phyloP scores from a whole-genome alignment of 352 stramenopile genomes.

The Phytophthora constricta region DNA sequence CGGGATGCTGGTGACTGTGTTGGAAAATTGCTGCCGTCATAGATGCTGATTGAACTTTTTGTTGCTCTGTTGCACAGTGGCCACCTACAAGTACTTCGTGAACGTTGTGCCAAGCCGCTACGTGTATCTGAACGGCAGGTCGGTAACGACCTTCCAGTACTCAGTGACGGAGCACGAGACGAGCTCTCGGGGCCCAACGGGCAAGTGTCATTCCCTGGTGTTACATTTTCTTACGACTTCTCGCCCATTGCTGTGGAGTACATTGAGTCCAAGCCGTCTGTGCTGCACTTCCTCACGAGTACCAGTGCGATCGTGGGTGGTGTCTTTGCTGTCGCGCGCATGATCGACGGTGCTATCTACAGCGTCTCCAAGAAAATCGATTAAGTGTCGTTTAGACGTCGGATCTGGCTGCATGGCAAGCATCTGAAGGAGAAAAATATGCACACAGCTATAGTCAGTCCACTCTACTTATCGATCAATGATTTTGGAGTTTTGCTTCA shows the following conservation, averaged over 20 bases:
- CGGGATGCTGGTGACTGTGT: no score
- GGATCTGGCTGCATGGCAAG: no score
- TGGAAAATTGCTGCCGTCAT: no score
- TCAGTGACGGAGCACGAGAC: constrained; percentile 87
- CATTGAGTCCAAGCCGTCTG: constrained; percentile 82
- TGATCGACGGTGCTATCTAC: constrained; percentile 89
- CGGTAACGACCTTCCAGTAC: constrained; percentile 87
- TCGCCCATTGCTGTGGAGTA: constrained; percentile 91
- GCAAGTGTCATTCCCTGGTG: constrained; percentile 77
- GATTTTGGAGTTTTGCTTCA: constrained; percentile 32
- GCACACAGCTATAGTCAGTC: no score
- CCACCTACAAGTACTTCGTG: constrained; percentile 91
- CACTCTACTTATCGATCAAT: constrained; percentile 24
- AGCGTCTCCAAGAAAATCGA: constrained; percentile 90
- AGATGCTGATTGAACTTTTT: constrained; percentile 5
- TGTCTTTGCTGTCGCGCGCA: constrained; percentile 87
- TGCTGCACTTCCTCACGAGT: constrained; percentile 88
- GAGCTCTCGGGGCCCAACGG: constrained; percentile 51
- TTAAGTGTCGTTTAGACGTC: constrained; percentile 38
- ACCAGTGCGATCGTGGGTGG: constrained; percentile 88
- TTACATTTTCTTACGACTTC: constrained; percentile 91
- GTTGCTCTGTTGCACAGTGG: constrained; percentile 49
- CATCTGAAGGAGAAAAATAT: no score
- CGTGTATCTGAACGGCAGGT: constrained; percentile 75
- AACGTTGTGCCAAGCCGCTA: constrained; percentile 88